Conservation (phyloP, 805 yeast genomes). For the Yarrowia yakushimensis region DNA sequence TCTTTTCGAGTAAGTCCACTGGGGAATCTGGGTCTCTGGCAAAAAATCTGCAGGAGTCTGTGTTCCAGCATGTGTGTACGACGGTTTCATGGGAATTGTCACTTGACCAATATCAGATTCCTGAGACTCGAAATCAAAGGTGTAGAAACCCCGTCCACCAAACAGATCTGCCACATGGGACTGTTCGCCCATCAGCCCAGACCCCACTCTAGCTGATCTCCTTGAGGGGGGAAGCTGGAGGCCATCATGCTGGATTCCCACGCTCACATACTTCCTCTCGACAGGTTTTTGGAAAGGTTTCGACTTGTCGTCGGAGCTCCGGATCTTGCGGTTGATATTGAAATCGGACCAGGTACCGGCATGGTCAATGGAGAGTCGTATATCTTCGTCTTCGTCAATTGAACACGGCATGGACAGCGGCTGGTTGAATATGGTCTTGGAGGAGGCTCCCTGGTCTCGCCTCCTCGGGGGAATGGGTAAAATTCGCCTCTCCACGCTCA, state of each 20-base stretch:
- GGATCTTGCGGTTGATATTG: background rate
- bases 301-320: background rate
- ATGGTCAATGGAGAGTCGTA: background rate
- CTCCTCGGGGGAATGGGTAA: background rate
- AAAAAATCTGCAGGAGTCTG: background rate
- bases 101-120: background rate
- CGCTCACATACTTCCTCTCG: background rate
- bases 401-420: background rate
- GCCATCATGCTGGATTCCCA: background rate
- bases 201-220: background rate
- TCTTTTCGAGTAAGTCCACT: background rate
- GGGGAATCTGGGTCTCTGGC: background rate
- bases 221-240: background rate
- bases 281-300: background rate
- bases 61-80: background rate
- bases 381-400: background rate
- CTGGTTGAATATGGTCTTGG: background rate
- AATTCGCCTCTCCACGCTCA: constrained; percentile 13
- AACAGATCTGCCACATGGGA: background rate
- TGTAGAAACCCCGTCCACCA: background rate
- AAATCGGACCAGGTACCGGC: background rate
- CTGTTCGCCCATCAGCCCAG: background rate
- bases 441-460: background rate
- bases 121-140: background rate
- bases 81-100: background rate